phyloP scores from a whole-genome alignment of 768 basidiomycete genomes.

The Ramaria rubella region DNA sequence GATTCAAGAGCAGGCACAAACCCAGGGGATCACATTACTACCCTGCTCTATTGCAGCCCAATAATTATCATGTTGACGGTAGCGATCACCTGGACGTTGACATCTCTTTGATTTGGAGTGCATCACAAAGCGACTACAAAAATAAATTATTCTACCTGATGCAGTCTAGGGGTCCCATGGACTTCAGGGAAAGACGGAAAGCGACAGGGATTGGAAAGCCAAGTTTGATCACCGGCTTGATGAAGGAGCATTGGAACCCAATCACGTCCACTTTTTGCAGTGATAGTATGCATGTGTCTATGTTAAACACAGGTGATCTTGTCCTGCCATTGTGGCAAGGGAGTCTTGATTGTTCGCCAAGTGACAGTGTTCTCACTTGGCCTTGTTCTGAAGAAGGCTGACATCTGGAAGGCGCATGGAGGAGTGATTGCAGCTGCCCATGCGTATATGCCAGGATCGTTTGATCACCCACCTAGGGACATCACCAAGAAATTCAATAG shows the following conservation, averaged over 20 bases:
- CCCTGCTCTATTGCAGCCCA: constrained; percentile 1
- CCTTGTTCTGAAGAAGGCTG: neutral
- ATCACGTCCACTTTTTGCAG: constrained; percentile 1
- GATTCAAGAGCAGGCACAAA: neutral
- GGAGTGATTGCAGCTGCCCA: constrained; percentile 24
- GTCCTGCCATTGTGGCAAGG: constrained; percentile 10
- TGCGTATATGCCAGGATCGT: constrained; percentile 33
- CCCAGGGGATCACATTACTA: neutral
- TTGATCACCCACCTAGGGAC: constrained; percentile 37
- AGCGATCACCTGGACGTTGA: constrained; percentile 1
- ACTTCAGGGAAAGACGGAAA: neutral
- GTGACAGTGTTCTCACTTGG: neutral
- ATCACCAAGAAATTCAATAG: constrained; percentile 33
- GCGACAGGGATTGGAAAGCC: neutral
- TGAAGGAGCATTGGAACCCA: constrained; percentile 13
- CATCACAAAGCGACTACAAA: neutral
- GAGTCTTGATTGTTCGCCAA: neutral
- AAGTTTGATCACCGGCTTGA: constrained; percentile 8
- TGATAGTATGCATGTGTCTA: constrained; percentile 13
- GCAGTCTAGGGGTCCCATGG: neutral
- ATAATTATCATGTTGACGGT: neutral
- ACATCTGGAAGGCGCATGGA: constrained; percentile 34
- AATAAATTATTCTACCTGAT: neutral
- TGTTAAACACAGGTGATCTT: constrained; percentile 9
- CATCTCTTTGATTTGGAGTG: neutral